phyloP scores from a whole-genome alignment of 2,329 filamentous ascomycete species.

The Lasiodiplodia gonubiensis region DNA sequence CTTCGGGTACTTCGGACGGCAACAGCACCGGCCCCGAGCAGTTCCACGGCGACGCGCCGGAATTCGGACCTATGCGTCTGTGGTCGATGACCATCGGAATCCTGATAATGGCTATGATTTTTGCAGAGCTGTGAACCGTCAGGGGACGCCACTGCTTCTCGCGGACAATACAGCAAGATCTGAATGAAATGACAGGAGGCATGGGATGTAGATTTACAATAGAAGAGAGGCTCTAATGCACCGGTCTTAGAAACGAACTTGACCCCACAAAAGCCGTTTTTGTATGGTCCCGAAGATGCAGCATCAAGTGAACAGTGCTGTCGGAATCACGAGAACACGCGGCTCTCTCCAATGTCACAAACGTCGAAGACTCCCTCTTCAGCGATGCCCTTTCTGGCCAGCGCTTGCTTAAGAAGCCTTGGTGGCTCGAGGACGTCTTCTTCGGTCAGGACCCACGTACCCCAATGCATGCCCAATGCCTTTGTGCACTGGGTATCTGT shows the following conservation, averaged over 20 bases:
- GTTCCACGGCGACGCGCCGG: constrained; percentile 17
- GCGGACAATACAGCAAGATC: not conserved
- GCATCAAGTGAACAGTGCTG: not conserved
- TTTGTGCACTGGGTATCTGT: constrained; percentile 76
- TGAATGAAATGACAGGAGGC: not conserved
- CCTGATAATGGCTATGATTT: constrained; percentile 18
- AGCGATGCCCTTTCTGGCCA: constrained; percentile 68
- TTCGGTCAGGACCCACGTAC: constrained; percentile 79
- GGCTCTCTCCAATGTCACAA: constrained; percentile 83
- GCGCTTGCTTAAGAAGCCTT: constrained; percentile 70
- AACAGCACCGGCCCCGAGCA: constrained; percentile 3
- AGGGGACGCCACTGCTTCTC: not conserved
- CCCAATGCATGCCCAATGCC: constrained; percentile 92
- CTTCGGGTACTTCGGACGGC: not conserved
- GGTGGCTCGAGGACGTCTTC: constrained; percentile 89
- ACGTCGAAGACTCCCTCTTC: constrained; percentile 80
- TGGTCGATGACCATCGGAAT: constrained; percentile 24
- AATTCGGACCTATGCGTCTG: constrained; percentile 21
- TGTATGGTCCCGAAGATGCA: not conserved
- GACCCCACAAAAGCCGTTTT: not conserved
- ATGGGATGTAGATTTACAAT: not conserved
- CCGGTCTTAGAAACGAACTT: not conserved
- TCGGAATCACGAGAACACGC: constrained; percentile 61
- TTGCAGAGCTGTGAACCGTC: constrained; percentile 30
- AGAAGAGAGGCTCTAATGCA: not conserved